phyloP scores from a whole-genome alignment of 768 basidiomycete species.

The Boletus tylopilopsis region DNA sequence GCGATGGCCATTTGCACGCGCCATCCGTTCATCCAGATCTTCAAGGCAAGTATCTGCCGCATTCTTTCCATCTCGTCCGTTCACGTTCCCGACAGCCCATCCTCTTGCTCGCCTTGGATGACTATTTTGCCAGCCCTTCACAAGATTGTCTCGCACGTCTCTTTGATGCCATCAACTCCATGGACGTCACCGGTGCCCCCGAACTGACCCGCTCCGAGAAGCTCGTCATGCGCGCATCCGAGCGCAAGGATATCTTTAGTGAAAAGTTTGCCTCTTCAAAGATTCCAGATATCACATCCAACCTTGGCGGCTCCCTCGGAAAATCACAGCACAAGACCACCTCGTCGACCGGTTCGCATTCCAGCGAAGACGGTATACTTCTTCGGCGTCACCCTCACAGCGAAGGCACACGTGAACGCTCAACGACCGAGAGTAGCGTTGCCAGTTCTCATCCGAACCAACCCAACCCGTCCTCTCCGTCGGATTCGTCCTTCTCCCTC shows the following conservation, averaged over 20 bases:
- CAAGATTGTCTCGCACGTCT: conserved; percentile 86
- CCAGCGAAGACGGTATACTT: conserved; percentile 66
- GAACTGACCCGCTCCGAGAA: conserved; percentile 78
- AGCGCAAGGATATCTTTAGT: conserved; percentile 87
- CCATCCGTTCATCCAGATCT: conserved; percentile 93
- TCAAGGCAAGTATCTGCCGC: conserved; percentile 60
- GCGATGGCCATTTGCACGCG: conserved; percentile 92
- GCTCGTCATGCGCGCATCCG: conserved; percentile 82
- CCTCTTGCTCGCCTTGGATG: conserved; percentile 89
- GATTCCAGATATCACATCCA: conserved; percentile 15
- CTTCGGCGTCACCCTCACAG: conserved; percentile 30
- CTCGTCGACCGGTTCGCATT: conserved; percentile 58
- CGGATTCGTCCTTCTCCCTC: conserved; percentile 70
- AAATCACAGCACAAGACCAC: conserved; percentile 44
- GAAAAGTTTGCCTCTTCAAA: conserved; percentile 62
- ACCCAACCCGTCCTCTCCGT: conserved; percentile 49
- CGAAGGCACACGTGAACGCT: conserved; percentile 37
- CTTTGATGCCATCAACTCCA: conserved; percentile 90
- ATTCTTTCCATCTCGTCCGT: not conserved
- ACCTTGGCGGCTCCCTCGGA: conserved; percentile 8
- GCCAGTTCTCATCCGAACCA: conserved; percentile 29
- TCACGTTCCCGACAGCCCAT: conserved; percentile 60
- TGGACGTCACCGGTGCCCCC: conserved; percentile 81
- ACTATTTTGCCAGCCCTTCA: conserved; percentile 88
- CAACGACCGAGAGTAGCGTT: conserved; percentile 38